phyloP scores from a whole-genome alignment of 257 asterid species.

The Craterostigma plantagineum region DNA sequence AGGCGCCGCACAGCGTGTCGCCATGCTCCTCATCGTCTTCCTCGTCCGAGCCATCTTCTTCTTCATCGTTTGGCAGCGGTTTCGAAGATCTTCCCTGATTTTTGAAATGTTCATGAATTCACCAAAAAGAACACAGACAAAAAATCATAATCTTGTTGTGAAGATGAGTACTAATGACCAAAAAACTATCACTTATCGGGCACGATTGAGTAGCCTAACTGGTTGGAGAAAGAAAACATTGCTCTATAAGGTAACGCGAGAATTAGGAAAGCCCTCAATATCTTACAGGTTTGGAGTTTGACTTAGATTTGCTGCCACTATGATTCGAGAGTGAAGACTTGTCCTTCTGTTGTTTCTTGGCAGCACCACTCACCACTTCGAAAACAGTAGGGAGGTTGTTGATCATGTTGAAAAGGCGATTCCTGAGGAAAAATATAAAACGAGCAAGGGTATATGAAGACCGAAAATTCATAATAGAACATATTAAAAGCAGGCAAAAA shows the following conservation, averaged over 20 bases:
- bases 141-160: conserved; percentile 1
- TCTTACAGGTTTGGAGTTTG: conserved; percentile 40
- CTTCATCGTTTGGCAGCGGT: conserved; percentile 31
- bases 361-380: conserved; percentile 60
- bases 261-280: too few species aligned
- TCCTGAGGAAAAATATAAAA: conserved; percentile 24
- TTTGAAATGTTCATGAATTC: conserved; percentile 16
- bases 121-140: conserved; percentile 16
- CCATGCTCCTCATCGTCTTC: conserved; percentile 52
- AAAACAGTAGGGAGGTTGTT: conserved; percentile 60
- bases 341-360: conserved; percentile 45
- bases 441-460: too few species aligned
- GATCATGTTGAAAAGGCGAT: conserved; percentile 59
- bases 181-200: too few species aligned
- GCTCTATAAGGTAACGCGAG: not conserved
- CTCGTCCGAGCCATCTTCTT: conserved; percentile 34
- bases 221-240: not conserved
- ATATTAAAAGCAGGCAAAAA: not conserved
- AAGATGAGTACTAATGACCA: too few species aligned
- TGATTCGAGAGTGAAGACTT: conserved; percentile 35
- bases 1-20: too few species aligned
- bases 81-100: conserved; percentile 18
- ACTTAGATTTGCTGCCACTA: conserved; percentile 33
- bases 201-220: not conserved
- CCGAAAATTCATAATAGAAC: too few species aligned